These are phyloP conservation scores for Eutypella sp. DNA, from an alignment of 2,329 filamentous ascomycete species.

Conservation along the genomic window DNA sequence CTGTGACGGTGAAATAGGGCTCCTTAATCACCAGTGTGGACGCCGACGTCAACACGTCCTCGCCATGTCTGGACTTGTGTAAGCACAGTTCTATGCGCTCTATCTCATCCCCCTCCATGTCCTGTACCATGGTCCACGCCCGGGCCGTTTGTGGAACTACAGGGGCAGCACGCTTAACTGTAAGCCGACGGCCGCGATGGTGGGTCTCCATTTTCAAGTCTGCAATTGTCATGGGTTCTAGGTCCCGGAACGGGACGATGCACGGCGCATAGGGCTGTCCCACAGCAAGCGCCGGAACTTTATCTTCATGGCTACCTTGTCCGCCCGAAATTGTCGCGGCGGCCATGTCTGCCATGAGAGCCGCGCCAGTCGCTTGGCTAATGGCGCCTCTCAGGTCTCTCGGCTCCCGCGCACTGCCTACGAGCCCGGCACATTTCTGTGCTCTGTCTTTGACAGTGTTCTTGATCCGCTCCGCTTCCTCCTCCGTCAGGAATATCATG, in stretches of 20 bases:
- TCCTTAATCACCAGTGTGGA: conserved; percentile 41
- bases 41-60: conserved; percentile 29
- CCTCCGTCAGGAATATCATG: conserved; percentile 28
- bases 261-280: conserved; percentile 24
- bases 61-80: conserved; percentile 28
- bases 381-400: conserved; percentile 14
- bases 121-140: conserved; percentile 29
- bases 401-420: conserved; percentile 14
- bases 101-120: conserved; percentile 17
- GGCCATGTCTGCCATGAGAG: conserved; percentile 30
- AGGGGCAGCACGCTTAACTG: conserved; percentile 22
- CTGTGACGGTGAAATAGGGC: conserved; percentile 41
- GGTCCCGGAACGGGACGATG: conserved; percentile 8
- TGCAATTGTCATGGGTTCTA: conserved; percentile 19
- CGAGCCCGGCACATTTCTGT: conserved; percentile 16
- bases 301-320: conserved; percentile 12
- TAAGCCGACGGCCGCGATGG: conserved; percentile 22
- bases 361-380: conserved; percentile 21
- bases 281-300: conserved; percentile 23
- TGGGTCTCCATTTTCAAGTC: conserved; percentile 26
- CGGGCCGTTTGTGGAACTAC: conserved; percentile 18
- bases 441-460: conserved; percentile 15
- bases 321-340: conserved; percentile 14
- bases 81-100: conserved; percentile 27
- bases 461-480: conserved; percentile 25